Conservation (phyloP, 225 moss, liverwort and hornwort species). For the Pseudoscleropodium purum region DNA sequence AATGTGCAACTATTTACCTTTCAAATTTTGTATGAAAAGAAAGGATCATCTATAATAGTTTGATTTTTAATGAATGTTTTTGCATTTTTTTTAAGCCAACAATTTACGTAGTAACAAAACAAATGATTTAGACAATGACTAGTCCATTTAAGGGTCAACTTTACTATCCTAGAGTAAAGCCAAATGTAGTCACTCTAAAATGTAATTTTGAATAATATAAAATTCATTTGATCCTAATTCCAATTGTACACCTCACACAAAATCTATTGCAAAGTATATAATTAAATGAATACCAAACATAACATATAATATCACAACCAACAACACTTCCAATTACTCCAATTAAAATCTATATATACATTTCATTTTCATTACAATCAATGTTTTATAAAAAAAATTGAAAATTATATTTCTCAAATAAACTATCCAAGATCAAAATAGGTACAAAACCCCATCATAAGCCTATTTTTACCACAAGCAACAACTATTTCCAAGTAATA, state of each 20-base stretch:
- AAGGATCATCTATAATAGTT: no score
- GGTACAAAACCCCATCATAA: accelerated
- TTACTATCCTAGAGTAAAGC: accelerated
- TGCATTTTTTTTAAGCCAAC: no score
- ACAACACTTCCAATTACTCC: neutral
- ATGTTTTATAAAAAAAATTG: neutral
- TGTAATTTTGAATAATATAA: neutral
- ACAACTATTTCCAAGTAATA: accelerated
- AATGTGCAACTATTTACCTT: no score
- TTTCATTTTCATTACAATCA: neutral
- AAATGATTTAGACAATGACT: no score
- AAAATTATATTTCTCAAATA: neutral
- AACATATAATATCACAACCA: no score
- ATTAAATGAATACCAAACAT: neutral
- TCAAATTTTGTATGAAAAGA: no score
- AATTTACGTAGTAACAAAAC: no score
- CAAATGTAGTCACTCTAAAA: neutral
- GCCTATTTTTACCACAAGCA: no score
- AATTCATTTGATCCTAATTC: neutral
- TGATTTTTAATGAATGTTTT: no score
- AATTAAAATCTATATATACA: neutral
- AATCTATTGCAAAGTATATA: neutral
- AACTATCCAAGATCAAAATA: neutral
- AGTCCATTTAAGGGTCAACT: no score
- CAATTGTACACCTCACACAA: neutral